Percentiles rank a stretch among this genome's conserved stretches.
Conservation (phyloP, 1,139 yeast genomes). For the Yamadazyma diddensiae region DNA sequence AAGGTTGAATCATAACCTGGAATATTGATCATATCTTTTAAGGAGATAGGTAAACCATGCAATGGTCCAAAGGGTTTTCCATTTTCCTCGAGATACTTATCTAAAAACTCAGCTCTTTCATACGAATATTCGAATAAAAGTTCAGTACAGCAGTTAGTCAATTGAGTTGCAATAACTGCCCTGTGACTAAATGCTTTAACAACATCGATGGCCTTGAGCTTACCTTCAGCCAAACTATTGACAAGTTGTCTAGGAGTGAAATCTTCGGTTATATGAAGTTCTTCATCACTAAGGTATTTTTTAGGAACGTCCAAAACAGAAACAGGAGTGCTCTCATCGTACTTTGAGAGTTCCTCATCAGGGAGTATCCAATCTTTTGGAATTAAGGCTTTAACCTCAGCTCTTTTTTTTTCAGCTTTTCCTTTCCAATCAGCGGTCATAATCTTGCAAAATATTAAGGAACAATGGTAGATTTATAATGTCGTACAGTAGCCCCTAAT, state of each 20-base stretch:
- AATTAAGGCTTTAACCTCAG: constrained; percentile 11
- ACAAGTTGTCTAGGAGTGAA: constrained; percentile 6
- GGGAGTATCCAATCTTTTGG: constrained; percentile 23
- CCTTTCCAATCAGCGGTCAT: constrained; percentile 10
- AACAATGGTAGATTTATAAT: no score
- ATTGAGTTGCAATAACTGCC: constrained; percentile 43
- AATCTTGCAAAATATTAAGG: no score
- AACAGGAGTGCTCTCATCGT: no score
- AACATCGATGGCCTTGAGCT: constrained; percentile 11
- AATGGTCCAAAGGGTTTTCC: constrained; percentile 26
- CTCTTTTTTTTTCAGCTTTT: constrained; percentile 6
- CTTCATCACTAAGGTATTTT: constrained; percentile 23
- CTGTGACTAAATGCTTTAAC: constrained; percentile 19
- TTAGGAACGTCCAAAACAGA: constrained; percentile 31
- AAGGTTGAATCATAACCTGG: constrained; percentile 44
- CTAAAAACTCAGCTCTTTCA: constrained; percentile 23
- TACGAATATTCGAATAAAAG: constrained; percentile 31
- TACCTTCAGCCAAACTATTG: constrained; percentile 8
- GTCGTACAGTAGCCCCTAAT: no score
- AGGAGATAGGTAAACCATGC: constrained; percentile 36
- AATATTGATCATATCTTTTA: constrained; percentile 31
- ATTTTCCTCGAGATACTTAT: constrained; percentile 18
- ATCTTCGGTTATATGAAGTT: constrained; percentile 31
- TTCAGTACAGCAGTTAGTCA: constrained; percentile 33
- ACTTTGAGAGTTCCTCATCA: constrained; percentile 16